A percentile compares a stretch with the other conserved stretches of the same genome.
Conservation (phyloP, 2,329 filamentous ascomycete genomes). For the Aspergillus calidoustus region DNA sequence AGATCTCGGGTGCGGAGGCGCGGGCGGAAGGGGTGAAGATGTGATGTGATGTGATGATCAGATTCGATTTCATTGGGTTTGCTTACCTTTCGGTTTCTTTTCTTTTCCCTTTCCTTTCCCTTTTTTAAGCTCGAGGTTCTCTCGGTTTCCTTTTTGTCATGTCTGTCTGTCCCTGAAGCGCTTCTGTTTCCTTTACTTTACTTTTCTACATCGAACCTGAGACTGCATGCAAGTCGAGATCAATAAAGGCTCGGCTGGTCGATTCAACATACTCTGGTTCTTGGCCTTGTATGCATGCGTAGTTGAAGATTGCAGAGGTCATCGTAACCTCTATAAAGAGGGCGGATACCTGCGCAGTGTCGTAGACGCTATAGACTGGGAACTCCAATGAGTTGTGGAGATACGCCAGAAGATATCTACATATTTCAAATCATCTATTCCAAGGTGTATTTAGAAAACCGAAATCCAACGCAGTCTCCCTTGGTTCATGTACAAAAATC, state of each 20-base stretch:
- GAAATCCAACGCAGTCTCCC: no score
- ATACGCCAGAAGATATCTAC: no score
- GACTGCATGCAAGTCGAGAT: background rate
- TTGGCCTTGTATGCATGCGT: background rate
- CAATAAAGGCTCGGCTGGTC: background rate
- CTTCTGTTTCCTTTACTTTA: background rate
- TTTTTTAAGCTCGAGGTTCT: background rate
- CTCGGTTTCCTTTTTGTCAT: background rate
- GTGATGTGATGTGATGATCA: background rate
- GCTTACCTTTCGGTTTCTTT: background rate
- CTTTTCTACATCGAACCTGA: background rate
- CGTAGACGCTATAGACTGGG: background rate
- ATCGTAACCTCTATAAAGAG: no score
- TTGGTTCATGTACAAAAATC: no score
- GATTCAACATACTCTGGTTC: background rate
- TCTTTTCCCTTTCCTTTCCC: background rate
- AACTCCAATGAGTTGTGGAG: background rate
- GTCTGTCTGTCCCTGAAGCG: background rate
- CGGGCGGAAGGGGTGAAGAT: slow-evolving; percentile 28
- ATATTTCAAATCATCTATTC: background rate
- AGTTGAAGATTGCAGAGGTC: no score
- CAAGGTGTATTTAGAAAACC: no score
- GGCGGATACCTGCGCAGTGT: no score
- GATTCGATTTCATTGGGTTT: slow-evolving; percentile 2
- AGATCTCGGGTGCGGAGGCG: slow-evolving; percentile 28